phyloP scores from a whole-genome alignment of 441 rosid species.

The Raphanus hybrid region DNA sequence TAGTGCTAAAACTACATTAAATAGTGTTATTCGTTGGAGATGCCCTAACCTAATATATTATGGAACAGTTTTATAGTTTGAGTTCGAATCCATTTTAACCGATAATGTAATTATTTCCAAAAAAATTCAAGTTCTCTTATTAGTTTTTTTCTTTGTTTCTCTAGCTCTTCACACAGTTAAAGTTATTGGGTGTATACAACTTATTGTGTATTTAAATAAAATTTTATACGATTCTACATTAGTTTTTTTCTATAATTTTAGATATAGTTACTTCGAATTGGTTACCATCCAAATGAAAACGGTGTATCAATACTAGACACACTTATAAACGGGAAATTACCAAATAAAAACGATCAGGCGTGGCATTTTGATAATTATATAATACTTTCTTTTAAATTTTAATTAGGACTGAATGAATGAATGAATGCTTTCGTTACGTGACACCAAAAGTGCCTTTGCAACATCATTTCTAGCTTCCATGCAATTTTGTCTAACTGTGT shows the following conservation, averaged over 20 bases:
- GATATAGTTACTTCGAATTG: neutral
- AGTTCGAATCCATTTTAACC: neutral
- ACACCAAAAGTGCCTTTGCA: constrained; percentile 52
- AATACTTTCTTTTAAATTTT: constrained; percentile 17
- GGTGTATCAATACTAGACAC: neutral
- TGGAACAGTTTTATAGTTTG: neutral
- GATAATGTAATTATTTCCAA: neutral
- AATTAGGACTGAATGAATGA: constrained; percentile 28
- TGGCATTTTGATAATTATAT: constrained; percentile 67
- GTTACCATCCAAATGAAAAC: neutral
- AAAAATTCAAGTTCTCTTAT: neutral
- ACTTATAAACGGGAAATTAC: neutral
- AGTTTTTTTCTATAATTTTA: neutral
- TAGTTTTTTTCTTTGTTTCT: no score
- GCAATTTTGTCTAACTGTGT: constrained; percentile 47
- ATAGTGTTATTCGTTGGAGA: no score
- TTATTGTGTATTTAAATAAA: neutral
- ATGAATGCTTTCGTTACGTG: constrained; percentile 48
- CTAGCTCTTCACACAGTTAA: neutral
- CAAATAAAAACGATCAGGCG: constrained; percentile 51
- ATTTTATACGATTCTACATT: neutral
- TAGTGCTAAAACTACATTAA: no score
- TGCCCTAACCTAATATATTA: neutral
- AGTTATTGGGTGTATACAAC: no score
- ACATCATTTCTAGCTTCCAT: constrained; percentile 64